Evolutionary conservation across 768 basidiomycete genomes (phyloP).

Genomic region (Suillus subalutaceus): DNA sequence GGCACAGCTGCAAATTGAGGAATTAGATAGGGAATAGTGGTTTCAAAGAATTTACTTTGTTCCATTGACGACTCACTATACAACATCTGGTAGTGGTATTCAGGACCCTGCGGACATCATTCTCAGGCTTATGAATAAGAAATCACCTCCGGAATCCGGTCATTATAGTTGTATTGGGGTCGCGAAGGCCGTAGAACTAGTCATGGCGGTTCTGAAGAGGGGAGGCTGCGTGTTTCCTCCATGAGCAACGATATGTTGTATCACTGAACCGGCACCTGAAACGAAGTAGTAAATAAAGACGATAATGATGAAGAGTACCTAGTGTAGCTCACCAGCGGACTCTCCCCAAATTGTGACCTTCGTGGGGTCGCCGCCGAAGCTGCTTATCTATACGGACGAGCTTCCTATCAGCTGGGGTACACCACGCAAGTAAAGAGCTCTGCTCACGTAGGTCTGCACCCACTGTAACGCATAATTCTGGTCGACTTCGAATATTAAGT

Average conservation of each 20-base stretch:
- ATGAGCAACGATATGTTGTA: conserved; percentile 44
- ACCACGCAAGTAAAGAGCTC: not conserved
- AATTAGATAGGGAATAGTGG: not conserved
- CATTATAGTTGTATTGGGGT: conserved; percentile 45
- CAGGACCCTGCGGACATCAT: not conserved
- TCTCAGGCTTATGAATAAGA: not conserved
- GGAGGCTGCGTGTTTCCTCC: too few species aligned
- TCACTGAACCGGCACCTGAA: conserved; percentile 49
- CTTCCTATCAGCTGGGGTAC: conserved; percentile 3
- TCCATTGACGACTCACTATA: conserved; percentile 35
- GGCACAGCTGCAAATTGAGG: conserved; percentile 36
- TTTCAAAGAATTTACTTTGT: not conserved
- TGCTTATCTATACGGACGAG: conserved; percentile 26
- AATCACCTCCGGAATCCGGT: conserved; percentile 42
- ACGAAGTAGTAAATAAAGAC: not conserved
- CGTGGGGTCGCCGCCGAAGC: conserved; percentile 30
- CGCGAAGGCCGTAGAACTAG: too few species aligned
- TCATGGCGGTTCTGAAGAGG: too few species aligned
- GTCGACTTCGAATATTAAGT: conserved; percentile 24
- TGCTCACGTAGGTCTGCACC: conserved; percentile 37
- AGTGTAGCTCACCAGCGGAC: conserved; percentile 21
- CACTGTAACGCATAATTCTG: conserved; percentile 38
- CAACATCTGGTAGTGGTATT: conserved; percentile 26
- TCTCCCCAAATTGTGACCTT: conserved; percentile 40
- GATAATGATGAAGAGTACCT: not conserved